phyloP scores from a whole-genome alignment of 2,329 filamentous ascomycete genomes.

The Xylariaceae sp. region DNA sequence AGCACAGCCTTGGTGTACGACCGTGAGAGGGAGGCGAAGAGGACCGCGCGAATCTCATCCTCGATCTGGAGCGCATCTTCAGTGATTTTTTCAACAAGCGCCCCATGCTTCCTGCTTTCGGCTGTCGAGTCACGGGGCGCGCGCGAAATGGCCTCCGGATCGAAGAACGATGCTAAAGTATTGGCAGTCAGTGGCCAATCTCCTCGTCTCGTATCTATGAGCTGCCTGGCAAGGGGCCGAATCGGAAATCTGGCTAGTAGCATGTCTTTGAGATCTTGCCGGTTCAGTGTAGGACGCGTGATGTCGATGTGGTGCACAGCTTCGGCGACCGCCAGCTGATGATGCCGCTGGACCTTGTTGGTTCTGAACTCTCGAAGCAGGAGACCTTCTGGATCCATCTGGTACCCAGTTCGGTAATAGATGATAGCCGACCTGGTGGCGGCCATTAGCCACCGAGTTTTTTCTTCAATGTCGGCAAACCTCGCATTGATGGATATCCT shows the following conservation, averaged over 20 bases:
- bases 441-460: slow-evolving; percentile 13
- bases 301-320: slow-evolving; percentile 24
- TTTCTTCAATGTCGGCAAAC: slow-evolving; percentile 20
- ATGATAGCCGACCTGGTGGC: slow-evolving; percentile 22
- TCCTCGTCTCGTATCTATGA: slow-evolving; percentile 13
- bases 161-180: slow-evolving; percentile 16
- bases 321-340: slow-evolving; percentile 14
- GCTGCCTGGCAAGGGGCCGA: slow-evolving; percentile 12
- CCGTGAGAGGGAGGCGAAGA: slow-evolving; percentile 21
- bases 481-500: slow-evolving; percentile 20
- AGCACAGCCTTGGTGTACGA: slow-evolving; percentile 15
- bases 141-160: background rate
- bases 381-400: slow-evolving; percentile 20
- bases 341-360: slow-evolving; percentile 4
- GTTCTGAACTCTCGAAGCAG: slow-evolving; percentile 13
- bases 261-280: slow-evolving; percentile 18
- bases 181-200: slow-evolving; percentile 3
- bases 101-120: background rate
- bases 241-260: slow-evolving; percentile 24
- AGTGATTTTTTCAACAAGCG: background rate
- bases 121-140: background rate
- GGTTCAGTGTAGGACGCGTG: slow-evolving; percentile 8
- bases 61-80: slow-evolving; percentile 10
- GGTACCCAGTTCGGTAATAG: slow-evolving; percentile 22
- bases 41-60: slow-evolving; percentile 17